These are phyloP conservation scores for Xylaria bambusicola DNA, from an alignment of 495 filamentous ascomycete species.

Conservation along the genomic window DNA sequence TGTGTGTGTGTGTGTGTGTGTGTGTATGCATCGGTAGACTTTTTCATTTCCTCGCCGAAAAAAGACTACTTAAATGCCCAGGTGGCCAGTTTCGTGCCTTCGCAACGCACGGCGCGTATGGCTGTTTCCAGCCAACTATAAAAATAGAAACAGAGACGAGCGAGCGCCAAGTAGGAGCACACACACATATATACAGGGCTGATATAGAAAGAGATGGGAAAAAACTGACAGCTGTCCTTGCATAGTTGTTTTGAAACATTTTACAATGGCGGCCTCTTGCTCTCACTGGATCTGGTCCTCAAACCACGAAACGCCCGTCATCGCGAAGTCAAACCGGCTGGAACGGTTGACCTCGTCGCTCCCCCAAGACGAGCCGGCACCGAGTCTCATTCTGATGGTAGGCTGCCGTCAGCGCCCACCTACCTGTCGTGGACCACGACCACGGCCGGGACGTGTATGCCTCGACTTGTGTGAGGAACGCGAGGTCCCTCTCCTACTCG, in stretches of 20 bases:
- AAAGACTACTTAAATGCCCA: conserved; percentile 1
- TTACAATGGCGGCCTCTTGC: not conserved
- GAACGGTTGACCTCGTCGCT: not conserved
- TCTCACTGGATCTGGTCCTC: not conserved
- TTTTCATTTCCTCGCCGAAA: not conserved
- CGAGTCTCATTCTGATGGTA: conserved; percentile 6
- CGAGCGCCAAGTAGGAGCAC: not conserved
- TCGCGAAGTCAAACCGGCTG: not conserved
- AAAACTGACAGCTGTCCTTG: conserved; percentile 1
- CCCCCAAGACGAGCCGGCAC: not conserved
- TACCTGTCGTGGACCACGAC: not conserved
- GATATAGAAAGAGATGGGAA: not conserved
- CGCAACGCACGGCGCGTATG: not conserved
- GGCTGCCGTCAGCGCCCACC: conserved; percentile 1
- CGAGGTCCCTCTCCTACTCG: conserved; percentile 4
- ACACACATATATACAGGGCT: not conserved
- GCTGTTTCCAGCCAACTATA: conserved; percentile 6
- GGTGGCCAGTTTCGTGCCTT: conserved; percentile 2
- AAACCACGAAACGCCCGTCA: not conserved
- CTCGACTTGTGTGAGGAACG: conserved; percentile 3
- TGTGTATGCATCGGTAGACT: not conserved
- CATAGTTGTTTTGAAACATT: not conserved
- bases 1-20: not conserved
- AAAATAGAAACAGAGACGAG: conserved; percentile 8
- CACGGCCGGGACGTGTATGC: not conserved